Conservation (phyloP, 495 filamentous ascomycete genomes). For the Copromyces sp. region DNA sequence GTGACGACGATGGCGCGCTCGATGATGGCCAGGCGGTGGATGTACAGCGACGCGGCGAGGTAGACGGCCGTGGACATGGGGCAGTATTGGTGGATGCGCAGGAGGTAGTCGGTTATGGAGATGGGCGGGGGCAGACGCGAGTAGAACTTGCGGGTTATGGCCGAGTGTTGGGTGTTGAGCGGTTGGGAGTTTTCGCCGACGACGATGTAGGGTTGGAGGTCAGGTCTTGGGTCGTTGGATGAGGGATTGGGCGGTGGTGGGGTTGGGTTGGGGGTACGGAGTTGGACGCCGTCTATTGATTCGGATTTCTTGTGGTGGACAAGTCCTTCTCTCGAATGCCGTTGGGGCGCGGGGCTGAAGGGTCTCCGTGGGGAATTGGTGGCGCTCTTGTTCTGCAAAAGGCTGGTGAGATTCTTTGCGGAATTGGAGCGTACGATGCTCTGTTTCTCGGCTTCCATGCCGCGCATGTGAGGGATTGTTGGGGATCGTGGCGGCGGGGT, state of each 20-base stretch:
- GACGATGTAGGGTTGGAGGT: conserved; percentile 40
- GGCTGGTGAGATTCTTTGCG: conserved; percentile 32
- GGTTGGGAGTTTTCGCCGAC: conserved; percentile 53
- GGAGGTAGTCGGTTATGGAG: conserved; percentile 71
- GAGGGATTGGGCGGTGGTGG: conserved; percentile 8
- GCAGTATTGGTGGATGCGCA: conserved; percentile 79
- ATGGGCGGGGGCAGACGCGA: conserved; percentile 77
- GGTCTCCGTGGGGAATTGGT: conserved; percentile 9
- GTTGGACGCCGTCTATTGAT: conserved; percentile 36
- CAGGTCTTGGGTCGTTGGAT: conserved; percentile 6
- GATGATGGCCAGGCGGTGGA: conserved; percentile 63
- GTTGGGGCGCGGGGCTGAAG: background rate
- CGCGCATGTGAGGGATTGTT: conserved; percentile 49
- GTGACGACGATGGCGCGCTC: conserved; percentile 69
- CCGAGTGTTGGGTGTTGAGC: conserved; percentile 58
- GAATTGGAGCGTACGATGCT: conserved; percentile 44
- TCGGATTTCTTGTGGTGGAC: background rate
- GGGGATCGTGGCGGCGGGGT: conserved; percentile 56
- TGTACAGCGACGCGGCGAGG: conserved; percentile 85
- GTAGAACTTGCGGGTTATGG: conserved; percentile 84
- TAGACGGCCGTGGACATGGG: conserved; percentile 95
- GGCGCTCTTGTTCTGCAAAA: conserved; percentile 22
- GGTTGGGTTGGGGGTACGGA: conserved; percentile 21
- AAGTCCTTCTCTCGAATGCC: background rate
- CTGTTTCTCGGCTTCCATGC: conserved; percentile 48